Conservation (phyloP, 2,329 filamentous ascomycete species). For the Microsporum ferrugineum region DNA sequence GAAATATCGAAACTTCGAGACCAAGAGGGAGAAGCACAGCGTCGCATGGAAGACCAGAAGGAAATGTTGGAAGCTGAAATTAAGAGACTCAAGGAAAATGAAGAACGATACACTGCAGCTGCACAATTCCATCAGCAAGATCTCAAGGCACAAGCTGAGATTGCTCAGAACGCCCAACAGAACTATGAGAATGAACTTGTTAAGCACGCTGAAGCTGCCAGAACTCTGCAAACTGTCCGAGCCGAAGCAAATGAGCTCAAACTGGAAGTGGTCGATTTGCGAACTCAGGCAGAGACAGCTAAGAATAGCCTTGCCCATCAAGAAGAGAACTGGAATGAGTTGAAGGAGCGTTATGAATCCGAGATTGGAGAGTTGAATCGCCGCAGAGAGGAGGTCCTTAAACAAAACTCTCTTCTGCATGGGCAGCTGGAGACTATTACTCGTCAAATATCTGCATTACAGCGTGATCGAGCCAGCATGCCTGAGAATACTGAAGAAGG, state of each 20-base stretch:
- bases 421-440: constrained; percentile 77
- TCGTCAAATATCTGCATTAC: constrained; percentile 64
- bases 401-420: constrained; percentile 84
- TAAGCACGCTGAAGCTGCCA: constrained; percentile 92
- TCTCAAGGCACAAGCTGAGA: constrained; percentile 83
- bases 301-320: constrained; percentile 67
- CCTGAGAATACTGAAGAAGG: constrained; percentile 40
- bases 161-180: constrained; percentile 83
- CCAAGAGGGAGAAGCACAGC: constrained; percentile 62
- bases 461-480: constrained; percentile 56
- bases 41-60: constrained; percentile 71
- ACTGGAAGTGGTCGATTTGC: constrained; percentile 61
- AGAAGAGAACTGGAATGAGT: constrained; percentile 78
- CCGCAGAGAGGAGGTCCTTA: constrained; percentile 69
- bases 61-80: constrained; percentile 66
- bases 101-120: constrained; percentile 65
- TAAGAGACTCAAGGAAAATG: constrained; percentile 68
- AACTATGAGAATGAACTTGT: constrained; percentile 91
- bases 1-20: constrained; percentile 73
- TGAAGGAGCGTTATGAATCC: constrained; percentile 66
- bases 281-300: constrained; percentile 73
- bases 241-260: constrained; percentile 72
- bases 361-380: constrained; percentile 70
- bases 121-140: constrained; percentile 82
- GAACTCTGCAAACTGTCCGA: constrained; percentile 66